Conservation (phyloP, 495 filamentous ascomycete genomes). For the Talaromyces thailandensis region DNA sequence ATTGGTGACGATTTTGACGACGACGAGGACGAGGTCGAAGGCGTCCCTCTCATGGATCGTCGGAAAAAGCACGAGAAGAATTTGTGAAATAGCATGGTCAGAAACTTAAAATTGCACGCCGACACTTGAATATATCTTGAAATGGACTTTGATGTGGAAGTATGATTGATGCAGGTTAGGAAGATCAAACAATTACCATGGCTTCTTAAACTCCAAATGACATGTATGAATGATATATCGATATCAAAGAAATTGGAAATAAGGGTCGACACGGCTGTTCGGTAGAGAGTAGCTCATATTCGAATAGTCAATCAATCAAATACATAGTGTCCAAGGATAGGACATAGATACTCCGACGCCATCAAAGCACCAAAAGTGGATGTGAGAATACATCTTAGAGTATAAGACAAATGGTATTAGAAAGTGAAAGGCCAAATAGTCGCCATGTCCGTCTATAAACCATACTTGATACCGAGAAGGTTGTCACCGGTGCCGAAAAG, state of each 20-base stretch:
- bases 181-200: no score
- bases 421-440: neutral
- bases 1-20: conserved; percentile 6
- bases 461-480: neutral
- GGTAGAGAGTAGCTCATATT: no score
- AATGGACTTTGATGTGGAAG: neutral
- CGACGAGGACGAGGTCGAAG: conserved; percentile 4
- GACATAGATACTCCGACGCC: no score
- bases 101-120: neutral
- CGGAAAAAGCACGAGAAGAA: neutral
- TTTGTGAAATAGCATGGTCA: neutral
- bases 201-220: no score
- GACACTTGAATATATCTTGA: neutral
- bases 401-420: neutral
- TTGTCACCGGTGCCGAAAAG: neutral
- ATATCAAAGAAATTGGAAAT: no score
- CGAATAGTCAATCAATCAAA: no score
- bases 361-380: no score
- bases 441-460: neutral
- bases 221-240: no score
- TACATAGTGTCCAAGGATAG: neutral
- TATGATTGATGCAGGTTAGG: no score
- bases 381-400: neutral
- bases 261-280: no score
- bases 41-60: conserved; percentile 4